These are phyloP conservation scores for Metschnikowia hibisci DNA, from an alignment of 805 yeast species.

Conservation along the genomic window DNA sequence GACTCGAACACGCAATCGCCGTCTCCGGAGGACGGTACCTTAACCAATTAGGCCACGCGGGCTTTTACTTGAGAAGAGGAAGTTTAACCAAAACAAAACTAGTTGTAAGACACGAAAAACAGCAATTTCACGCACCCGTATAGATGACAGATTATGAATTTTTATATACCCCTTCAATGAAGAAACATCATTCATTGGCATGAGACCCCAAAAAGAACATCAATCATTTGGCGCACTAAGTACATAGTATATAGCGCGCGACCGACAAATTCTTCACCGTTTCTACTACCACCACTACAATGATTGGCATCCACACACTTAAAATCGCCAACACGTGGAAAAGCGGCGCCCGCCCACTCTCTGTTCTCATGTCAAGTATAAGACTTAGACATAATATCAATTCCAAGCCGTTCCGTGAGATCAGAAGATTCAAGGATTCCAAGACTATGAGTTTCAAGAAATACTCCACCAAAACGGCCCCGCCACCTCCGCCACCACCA, in stretches of 20 bases:
- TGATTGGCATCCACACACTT: conserved; percentile 1
- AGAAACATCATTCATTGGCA: too few species aligned
- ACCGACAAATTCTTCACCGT: background rate
- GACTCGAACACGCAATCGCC: conserved; percentile 77
- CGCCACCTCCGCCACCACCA: conserved; percentile 38
- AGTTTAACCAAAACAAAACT: too few species aligned
- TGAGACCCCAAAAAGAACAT: too few species aligned
- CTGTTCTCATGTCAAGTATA: background rate
- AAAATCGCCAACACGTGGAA: background rate
- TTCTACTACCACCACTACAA: background rate
- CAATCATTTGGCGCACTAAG: too few species aligned
- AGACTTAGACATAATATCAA: too few species aligned
- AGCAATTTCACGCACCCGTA: too few species aligned
- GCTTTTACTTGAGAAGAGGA: conserved; percentile 22
- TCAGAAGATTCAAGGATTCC: background rate
- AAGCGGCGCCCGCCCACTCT: background rate
- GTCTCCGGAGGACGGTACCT: conserved; percentile 70
- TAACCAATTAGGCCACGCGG: conserved; percentile 74
- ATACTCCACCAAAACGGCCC: conserved; percentile 22
- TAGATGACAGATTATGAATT: too few species aligned
- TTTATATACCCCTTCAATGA: too few species aligned
- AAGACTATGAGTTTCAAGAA: background rate
- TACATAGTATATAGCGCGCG: too few species aligned
- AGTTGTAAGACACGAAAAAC: too few species aligned
- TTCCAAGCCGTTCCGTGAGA: too few species aligned